Evolutionary conservation across 768 basidiomycete genomes (phyloP).

Genomic region (Xerocomus spinulosus): DNA sequence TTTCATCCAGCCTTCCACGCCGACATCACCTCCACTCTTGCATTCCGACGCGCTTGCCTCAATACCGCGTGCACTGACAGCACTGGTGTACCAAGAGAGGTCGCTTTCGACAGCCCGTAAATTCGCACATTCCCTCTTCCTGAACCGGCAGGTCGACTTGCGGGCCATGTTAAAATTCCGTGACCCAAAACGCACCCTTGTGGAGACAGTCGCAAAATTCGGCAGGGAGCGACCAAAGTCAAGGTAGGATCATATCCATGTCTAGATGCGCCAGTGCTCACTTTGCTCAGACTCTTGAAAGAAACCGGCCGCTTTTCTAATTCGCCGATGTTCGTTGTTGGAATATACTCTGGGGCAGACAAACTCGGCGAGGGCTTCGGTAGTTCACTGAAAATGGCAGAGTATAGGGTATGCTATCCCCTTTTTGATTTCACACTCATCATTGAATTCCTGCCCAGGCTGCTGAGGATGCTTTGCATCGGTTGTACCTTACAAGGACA

Average conservation of each 20-base stretch:
- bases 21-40: conserved; percentile 47
- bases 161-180: conserved; percentile 73
- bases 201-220: conserved; percentile 68
- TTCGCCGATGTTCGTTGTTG: conserved; percentile 94
- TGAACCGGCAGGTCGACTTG: conserved; percentile 80
- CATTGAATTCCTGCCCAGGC: conserved; percentile 43
- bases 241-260: conserved; percentile 39
- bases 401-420: conserved; percentile 63
- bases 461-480: conserved; percentile 78
- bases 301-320: conserved; percentile 91
- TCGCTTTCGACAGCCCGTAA: conserved; percentile 82
- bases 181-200: conserved; percentile 74
- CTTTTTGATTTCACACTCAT: not conserved
- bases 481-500: conserved; percentile 76
- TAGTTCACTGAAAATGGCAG: conserved; percentile 89
- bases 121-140: conserved; percentile 87
- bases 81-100: conserved; percentile 81
- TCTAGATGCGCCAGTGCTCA: not conserved
- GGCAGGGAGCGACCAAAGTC: conserved; percentile 62
- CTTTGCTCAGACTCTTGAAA: conserved; percentile 62
- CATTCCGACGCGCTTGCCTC: conserved; percentile 88
- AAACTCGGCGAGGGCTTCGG: conserved; percentile 96
- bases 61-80: conserved; percentile 81
- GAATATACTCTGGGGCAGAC: conserved; percentile 77
- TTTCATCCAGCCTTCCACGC: conserved; percentile 42